Conservation (phyloP, 2,329 filamentous ascomycete species). For the Neoscytalidium dimidiatum region DNA sequence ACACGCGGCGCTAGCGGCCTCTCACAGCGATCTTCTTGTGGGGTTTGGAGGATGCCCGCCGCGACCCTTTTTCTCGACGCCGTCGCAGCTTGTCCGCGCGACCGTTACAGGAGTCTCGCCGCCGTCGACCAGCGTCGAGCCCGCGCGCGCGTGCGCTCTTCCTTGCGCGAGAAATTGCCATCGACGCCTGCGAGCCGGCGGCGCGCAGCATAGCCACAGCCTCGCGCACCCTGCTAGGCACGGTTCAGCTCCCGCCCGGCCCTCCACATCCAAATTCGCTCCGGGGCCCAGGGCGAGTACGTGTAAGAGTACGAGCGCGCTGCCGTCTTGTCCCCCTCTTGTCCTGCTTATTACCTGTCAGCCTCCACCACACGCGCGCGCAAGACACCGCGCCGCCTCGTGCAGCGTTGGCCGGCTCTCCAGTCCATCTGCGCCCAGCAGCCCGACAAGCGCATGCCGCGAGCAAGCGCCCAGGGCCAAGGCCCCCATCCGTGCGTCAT, state of each 20-base stretch:
- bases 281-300: neutral
- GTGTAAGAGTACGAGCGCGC: neutral
- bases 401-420: neutral
- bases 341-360: neutral
- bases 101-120: constrained; percentile 12
- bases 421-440: neutral
- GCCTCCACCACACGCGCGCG: neutral
- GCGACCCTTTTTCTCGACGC: neutral
- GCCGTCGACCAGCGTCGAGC: neutral
- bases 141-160: neutral
- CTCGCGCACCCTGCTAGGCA: constrained; percentile 11
- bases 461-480: neutral
- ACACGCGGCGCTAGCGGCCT: constrained; percentile 16
- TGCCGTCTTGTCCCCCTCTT: constrained; percentile 8
- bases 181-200: neutral
- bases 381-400: neutral
- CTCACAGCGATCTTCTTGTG: constrained; percentile 17
- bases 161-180: constrained; percentile 18
- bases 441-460: neutral
- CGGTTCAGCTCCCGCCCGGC: constrained; percentile 4
- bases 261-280: constrained; percentile 7
- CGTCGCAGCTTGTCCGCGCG: constrained; percentile 10
- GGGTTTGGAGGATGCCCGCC: constrained; percentile 13
- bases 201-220: constrained; percentile 18
- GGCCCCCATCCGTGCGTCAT: constrained; percentile 17